These are phyloP conservation scores for Amniculicola lignicola DNA, from an alignment of 495 filamentous ascomycete genomes.

Conservation along the genomic window DNA sequence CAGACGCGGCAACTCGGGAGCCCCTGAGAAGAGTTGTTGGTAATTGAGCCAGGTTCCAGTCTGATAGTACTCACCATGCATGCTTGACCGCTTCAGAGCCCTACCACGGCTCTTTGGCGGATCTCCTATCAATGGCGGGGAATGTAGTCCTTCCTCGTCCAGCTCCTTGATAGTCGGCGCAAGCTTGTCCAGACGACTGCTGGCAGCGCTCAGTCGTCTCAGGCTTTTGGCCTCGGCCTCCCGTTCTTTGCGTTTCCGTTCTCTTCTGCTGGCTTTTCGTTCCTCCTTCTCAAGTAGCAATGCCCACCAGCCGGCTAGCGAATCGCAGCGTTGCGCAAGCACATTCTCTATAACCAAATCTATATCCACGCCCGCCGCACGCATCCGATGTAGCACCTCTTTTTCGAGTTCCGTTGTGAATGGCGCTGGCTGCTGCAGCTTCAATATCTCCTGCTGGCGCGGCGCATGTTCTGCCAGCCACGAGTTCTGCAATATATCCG, in stretches of 20 bases:
- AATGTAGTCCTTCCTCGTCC: conserved; percentile 63
- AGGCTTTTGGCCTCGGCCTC: conserved; percentile 78
- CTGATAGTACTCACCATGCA: conserved; percentile 26
- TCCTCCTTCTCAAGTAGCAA: conserved; percentile 94
- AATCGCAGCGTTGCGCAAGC: conserved; percentile 81
- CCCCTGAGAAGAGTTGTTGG: conserved; percentile 10
- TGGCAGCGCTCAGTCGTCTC: conserved; percentile 78
- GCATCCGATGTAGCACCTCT: conserved; percentile 88
- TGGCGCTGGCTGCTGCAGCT: conserved; percentile 74
- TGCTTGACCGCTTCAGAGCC: conserved; percentile 36
- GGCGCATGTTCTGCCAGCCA: conserved; percentile 87
- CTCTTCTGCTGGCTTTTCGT: conserved; percentile 77
- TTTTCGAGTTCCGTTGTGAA: conserved; percentile 90
- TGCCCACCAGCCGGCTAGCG: conserved; percentile 93
- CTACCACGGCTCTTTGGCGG: conserved; percentile 42
- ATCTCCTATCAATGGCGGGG: conserved; percentile 34
- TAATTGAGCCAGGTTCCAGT: conserved; percentile 13
- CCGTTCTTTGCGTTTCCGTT: conserved; percentile 79
- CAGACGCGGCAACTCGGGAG: conserved; percentile 69
- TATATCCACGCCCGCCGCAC: conserved; percentile 89
- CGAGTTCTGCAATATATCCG: conserved; percentile 84
- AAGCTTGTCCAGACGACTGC: conserved; percentile 74
- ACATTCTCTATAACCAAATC: conserved; percentile 94
- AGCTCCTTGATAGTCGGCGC: conserved; percentile 71
- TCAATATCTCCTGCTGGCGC: conserved; percentile 86